phyloP scores from a whole-genome alignment of 768 basidiomycete species.

The Phylloporus arenicola region DNA sequence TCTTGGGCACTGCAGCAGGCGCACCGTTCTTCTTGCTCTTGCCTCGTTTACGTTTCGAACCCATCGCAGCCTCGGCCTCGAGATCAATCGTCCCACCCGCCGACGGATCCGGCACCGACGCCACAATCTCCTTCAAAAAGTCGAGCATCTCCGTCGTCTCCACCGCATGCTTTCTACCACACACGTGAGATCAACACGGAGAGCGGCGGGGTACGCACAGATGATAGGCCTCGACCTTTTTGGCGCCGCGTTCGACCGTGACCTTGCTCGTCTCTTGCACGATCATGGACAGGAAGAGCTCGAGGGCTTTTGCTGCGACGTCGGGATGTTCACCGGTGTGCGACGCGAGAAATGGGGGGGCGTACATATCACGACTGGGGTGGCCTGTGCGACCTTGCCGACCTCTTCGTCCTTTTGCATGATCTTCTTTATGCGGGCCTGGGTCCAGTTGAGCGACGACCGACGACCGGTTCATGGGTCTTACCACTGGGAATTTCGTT shows the following conservation, averaged over 20 bases:
- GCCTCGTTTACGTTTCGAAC: slow-evolving; percentile 51
- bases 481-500: slow-evolving; percentile 86
- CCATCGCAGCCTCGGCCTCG: slow-evolving; percentile 52
- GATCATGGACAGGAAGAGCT: slow-evolving; percentile 82
- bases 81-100: slow-evolving; percentile 75
- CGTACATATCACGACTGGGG: slow-evolving; percentile 94
- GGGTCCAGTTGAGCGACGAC: slow-evolving; percentile 7
- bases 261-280: slow-evolving; percentile 81
- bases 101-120: slow-evolving; percentile 80
- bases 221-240: slow-evolving; percentile 90
- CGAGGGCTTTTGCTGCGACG: slow-evolving; percentile 85
- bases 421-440: slow-evolving; percentile 98
- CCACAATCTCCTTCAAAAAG: slow-evolving; percentile 90
- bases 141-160: slow-evolving; percentile 85
- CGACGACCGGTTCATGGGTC: slow-evolving; percentile 19
- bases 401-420: slow-evolving; percentile 99
- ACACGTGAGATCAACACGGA: slow-evolving; percentile 1
- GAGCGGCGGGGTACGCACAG: slow-evolving; percentile 59
- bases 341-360: slow-evolving; percentile 17
- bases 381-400: slow-evolving; percentile 95
- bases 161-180: slow-evolving; percentile 81
- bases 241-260: slow-evolving; percentile 69
- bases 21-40: slow-evolving; percentile 48
- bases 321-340: slow-evolving; percentile 7
- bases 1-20: slow-evolving; percentile 36